Percentiles rank a stretch among this genome's conserved stretches.
Conservation (phyloP, 2,329 filamentous ascomycete genomes). For the Phialocephala subalpina region DNA sequence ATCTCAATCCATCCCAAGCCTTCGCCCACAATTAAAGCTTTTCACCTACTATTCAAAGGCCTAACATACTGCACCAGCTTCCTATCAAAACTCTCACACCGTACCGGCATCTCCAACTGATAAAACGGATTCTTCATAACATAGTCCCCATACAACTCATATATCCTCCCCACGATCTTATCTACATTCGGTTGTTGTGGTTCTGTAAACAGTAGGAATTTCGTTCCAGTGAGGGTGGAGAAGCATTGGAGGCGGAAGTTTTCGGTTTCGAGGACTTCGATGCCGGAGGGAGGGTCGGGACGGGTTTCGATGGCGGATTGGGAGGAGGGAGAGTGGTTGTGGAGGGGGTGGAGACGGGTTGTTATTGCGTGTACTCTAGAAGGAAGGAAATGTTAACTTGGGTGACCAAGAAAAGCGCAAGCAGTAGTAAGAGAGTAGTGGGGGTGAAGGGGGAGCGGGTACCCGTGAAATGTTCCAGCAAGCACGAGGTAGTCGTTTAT, state of each 20-base stretch:
- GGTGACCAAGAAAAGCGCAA: no score
- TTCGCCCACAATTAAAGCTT: background rate
- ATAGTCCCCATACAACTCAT: constrained; percentile 95
- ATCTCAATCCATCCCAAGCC: background rate
- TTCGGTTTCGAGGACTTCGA: constrained; percentile 93
- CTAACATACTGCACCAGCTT: constrained; percentile 84
- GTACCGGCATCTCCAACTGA: constrained; percentile 94
- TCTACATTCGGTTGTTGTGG: constrained; percentile 78
- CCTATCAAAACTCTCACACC: constrained; percentile 94
- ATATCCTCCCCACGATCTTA: constrained; percentile 81
- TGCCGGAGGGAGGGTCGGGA: constrained; percentile 74
- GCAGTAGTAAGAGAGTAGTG: constrained; percentile 14
- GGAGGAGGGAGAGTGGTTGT: constrained; percentile 51
- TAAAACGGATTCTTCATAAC: constrained; percentile 99
- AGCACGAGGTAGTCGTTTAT: constrained; percentile 98
- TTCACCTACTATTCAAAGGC: constrained; percentile 64
- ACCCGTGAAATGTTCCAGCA: constrained; percentile 97
- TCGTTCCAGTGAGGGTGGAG: constrained; percentile 91
- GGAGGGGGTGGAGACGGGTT: constrained; percentile 65
- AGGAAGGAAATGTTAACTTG: background rate
- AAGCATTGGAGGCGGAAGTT: constrained; percentile 97
- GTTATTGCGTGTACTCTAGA: constrained; percentile 74
- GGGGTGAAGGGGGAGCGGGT: constrained; percentile 47
- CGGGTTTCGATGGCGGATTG: constrained; percentile 50
- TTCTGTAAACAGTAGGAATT: constrained; percentile 96